These are phyloP conservation scores for Fusarium verrucosum DNA, from an alignment of 2,329 filamentous ascomycete species.

Conservation along the genomic window DNA sequence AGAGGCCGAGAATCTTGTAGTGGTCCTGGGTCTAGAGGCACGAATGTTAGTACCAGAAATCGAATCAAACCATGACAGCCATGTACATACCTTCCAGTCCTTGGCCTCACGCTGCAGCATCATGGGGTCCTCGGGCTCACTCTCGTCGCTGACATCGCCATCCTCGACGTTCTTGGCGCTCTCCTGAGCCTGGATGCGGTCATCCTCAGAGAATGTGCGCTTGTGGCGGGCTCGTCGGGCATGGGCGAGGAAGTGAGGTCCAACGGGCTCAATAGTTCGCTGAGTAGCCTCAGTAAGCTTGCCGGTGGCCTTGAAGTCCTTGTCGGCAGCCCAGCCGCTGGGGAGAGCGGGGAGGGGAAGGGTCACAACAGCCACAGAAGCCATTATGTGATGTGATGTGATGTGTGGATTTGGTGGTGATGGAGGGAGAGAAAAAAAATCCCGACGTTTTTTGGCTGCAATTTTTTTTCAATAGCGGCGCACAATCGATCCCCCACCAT, in stretches of 20 bases:
- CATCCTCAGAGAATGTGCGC: slow-evolving; percentile 98
- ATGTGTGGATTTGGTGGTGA: slow-evolving; percentile 37
- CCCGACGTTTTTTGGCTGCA: slow-evolving; percentile 19
- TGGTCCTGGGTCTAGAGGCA: slow-evolving; percentile 83
- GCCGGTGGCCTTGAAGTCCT: slow-evolving; percentile 89
- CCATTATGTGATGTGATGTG: slow-evolving; percentile 61
- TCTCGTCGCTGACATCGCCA: slow-evolving; percentile 88
- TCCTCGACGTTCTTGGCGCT: slow-evolving; percentile 96
- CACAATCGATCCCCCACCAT: slow-evolving; percentile 38
- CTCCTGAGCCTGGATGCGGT: slow-evolving; percentile 94
- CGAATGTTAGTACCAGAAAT: not conserved
- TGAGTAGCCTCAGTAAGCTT: slow-evolving; percentile 79
- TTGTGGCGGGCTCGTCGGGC: slow-evolving; percentile 95
- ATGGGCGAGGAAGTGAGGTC: slow-evolving; percentile 97
- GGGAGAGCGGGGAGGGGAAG: slow-evolving; percentile 79
- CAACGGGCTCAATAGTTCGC: slow-evolving; percentile 93
- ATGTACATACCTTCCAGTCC: slow-evolving; percentile 95
- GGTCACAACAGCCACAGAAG: slow-evolving; percentile 67
- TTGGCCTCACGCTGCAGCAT: slow-evolving; percentile 94
- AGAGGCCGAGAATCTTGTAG: slow-evolving; percentile 93
- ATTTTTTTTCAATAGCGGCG: slow-evolving; percentile 28
- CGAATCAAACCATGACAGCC: not conserved
- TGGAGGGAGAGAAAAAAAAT: slow-evolving; percentile 27
- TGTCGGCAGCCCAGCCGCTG: slow-evolving; percentile 83
- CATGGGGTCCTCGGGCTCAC: slow-evolving; percentile 91